A percentile compares a stretch with the other conserved stretches of the same genome.
These are phyloP conservation scores for Delphinella strobiligena DNA, from an alignment of 2,329 filamentous ascomycete genomes.

Conservation along the genomic window DNA sequence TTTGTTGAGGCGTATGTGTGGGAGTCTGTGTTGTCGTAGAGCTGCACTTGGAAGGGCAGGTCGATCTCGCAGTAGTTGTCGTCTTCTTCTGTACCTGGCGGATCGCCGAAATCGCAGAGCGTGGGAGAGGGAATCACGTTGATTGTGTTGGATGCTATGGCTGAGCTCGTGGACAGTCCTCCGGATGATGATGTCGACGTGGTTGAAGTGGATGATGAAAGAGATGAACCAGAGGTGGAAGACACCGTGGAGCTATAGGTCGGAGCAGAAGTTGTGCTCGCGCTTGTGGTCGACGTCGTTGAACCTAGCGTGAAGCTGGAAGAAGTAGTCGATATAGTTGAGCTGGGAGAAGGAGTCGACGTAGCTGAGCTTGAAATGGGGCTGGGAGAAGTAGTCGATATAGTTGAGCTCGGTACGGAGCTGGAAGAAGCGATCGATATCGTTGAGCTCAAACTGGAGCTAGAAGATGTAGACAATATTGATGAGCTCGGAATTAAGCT, in stretches of 20 bases:
- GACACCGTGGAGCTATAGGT: neutral
- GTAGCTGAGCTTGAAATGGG: neutral
- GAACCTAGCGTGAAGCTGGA: no score
- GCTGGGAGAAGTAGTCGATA: neutral
- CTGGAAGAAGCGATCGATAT: neutral
- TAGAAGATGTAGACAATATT: neutral
- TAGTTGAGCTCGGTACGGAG: neutral
- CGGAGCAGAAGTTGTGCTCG: no score
- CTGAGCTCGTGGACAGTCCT: no score
- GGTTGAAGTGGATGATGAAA: no score
- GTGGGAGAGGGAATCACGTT: constrained; percentile 16
- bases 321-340: neutral
- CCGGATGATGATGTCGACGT: no score
- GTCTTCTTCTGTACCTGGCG: constrained; percentile 17
- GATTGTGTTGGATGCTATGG: neutral
- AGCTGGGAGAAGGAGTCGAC: neutral
- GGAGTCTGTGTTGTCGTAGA: constrained; percentile 14
- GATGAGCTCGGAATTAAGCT: no score
- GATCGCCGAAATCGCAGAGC: constrained; percentile 20
- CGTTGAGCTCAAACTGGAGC: neutral
- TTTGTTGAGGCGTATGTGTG: constrained; percentile 18
- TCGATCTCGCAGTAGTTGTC: constrained; percentile 21
- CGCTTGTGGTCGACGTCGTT: no score
- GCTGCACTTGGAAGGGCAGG: constrained; percentile 17
- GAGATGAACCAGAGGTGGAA: constrained; percentile 1